Evolutionary conservation across 495 filamentous ascomycete species (phyloP), one percentile per base, ranked within the genome.

Genomic region (Aspergillus campestris): DNA sequence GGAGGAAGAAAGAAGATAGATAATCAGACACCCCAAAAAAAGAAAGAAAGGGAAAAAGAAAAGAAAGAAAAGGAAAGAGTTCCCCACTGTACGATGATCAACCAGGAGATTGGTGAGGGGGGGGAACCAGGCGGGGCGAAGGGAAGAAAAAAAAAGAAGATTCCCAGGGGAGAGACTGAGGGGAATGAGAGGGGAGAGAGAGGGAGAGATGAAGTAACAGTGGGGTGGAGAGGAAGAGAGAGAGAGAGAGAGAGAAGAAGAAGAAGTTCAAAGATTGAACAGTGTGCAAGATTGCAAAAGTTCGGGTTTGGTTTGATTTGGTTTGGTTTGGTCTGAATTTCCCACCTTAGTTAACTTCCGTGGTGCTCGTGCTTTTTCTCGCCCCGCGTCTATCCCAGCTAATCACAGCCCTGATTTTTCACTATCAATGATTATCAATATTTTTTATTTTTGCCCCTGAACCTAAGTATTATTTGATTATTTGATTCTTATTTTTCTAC

Each of bases 381-480:
- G 56, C 55, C 63, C 63, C 65, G 66, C 63, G 64, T 56, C 56
- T 62, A 61, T 58, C 58, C 60, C 65, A 61, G 61, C 64, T 63
- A 66, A 70, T 70, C 64, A 70, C 58, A 62, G 61, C 55, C 58
- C 62, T 55, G 47, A 51, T 46, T 53, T 57, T 53, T 57, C 33
- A 39, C 30, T 43, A 12, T 32, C 32, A 24, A 40, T 31, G 37
- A 36, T 24, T 24, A 24, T 4, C 18, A 24, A 24, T 24, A 24
- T 32, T 5, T 27, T 9, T 13, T 30, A 12, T 28, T 7, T 37
- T 38, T 15, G 18, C 18, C 18, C 18, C 18, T 24, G 18, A 24
- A 24, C 2, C 18, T 24, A 24, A 24, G 1, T 24, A 2, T 24
- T 24, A 24, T 24, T 24, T 24, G 1, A 24, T 24, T 24, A 4